Evolutionary conservation across 192 early-diverging fungal species (phyloP), one percentile per base, ranked within the genome.

Genomic region (Geranomyces michiganensis): DNA sequence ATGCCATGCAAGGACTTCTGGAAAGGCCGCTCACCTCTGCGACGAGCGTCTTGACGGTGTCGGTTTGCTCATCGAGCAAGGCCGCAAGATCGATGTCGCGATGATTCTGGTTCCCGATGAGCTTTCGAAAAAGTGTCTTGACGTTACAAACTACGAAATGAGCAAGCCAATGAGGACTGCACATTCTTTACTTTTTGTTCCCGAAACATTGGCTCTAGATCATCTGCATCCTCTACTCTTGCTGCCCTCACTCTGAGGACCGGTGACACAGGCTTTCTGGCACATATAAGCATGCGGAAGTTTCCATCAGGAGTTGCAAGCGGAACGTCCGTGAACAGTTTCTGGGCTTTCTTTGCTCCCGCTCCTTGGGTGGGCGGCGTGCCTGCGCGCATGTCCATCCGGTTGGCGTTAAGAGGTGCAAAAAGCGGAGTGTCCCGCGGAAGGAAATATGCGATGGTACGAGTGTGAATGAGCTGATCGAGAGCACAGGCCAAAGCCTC

Each of bases 201-300:
- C 56, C 67, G 68, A 48, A 85, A 80, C 77, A 87, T 81, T 8
- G 86, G 86, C 4, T 79, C 74, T 19, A 87, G 61, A 72, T 87
- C 86, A 71, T 87, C 86, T 60, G 81, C 84, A 69, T 87, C 86
- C 64, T 85, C 86, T 5, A 87, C 81, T 31, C 76, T 62, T 12
- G 82, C 84, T 32, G 64, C 77, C 49, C 86, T 24, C 13, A 87
- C 74, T 41, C 73, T 76, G 22, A 86, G 49, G 12, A 64, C 30
- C 0, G 82, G 84, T 13, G 77, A 31, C 21, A 87, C 69, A 24
- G 80, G 79, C 51, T 75, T 71, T 36, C 83, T 73, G 2, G 47
- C 41, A 64, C 84, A 86, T 15, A 79, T 70, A 29, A 81, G 67
- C 21, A 85, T 31, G 75, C 63, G n/a, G 65, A 65, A 47, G 63